Conservation (phyloP, 2,329 filamentous ascomycete genomes). For the Paracamarosporium sp. region DNA sequence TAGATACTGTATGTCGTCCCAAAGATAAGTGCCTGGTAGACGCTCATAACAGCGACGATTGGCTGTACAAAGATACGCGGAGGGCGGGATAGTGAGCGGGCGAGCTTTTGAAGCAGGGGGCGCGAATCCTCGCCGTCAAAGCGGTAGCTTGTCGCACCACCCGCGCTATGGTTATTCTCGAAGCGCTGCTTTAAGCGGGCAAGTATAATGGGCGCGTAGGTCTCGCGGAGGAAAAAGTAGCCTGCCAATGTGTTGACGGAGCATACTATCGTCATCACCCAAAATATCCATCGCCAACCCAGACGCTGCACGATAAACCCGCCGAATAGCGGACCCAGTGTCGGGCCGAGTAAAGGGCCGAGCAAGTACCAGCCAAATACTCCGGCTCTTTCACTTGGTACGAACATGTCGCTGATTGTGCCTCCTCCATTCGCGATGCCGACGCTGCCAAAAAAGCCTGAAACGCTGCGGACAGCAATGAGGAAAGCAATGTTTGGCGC, state of each 20-base stretch:
- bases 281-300: slow-evolving; percentile 58
- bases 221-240: slow-evolving; percentile 54
- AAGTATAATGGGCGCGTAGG: slow-evolving; percentile 53
- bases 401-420: slow-evolving; percentile 60
- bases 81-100: slow-evolving; percentile 48
- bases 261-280: slow-evolving; percentile 54
- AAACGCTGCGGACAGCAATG: slow-evolving; percentile 53
- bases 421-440: slow-evolving; percentile 60
- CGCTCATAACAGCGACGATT: slow-evolving; percentile 54
- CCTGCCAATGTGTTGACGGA: slow-evolving; percentile 50
- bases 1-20: slow-evolving; percentile 57
- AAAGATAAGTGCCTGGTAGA: slow-evolving; percentile 56
- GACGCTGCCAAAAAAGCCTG: slow-evolving; percentile 59
- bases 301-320: slow-evolving; percentile 54
- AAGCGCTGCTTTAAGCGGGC: slow-evolving; percentile 40
- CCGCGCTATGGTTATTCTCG: slow-evolving; percentile 33
- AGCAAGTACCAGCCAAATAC: slow-evolving; percentile 56
- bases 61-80: slow-evolving; percentile 53
- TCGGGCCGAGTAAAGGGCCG: slow-evolving; percentile 52
- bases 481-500: slow-evolving; percentile 55
- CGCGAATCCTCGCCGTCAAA: slow-evolving; percentile 52
- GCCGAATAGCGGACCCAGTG: slow-evolving; percentile 52
- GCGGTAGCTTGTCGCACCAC: slow-evolving; percentile 45
- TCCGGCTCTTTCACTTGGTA: slow-evolving; percentile 52
- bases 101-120: slow-evolving; percentile 45